These are phyloP conservation scores for Gnomoniopsis smithogilvyi DNA, from an alignment of 2,329 filamentous ascomycete genomes.

Conservation along the genomic window DNA sequence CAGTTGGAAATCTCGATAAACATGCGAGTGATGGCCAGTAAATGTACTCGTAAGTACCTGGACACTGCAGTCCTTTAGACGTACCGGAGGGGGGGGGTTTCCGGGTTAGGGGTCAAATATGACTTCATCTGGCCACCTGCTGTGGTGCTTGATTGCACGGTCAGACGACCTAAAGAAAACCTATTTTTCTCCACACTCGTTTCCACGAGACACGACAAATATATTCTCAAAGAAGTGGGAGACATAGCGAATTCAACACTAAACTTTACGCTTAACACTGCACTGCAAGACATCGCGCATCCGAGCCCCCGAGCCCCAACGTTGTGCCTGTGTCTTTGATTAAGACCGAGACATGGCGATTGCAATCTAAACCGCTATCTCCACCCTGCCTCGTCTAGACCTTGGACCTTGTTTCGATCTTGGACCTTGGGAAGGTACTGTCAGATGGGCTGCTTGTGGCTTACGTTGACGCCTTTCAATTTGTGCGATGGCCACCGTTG, in stretches of 20 bases:
- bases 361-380: conserved; percentile 6
- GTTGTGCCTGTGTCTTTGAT: neutral
- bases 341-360: conserved; percentile 16
- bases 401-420: neutral
- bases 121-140: neutral
- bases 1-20: no score
- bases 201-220: neutral
- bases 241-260: neutral
- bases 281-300: neutral
- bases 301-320: neutral
- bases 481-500: conserved; percentile 22
- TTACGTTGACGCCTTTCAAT: neutral
- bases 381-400: neutral
- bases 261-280: no score
- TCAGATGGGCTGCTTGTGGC: neutral
- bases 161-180: no score
- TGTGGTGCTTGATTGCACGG: no score
- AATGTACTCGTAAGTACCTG: no score
- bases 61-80: no score
- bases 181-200: no score
- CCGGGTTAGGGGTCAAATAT: no score
- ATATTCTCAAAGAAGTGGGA: no score
- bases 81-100: no score
- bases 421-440: neutral
- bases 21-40: no score